phyloP scores from a whole-genome alignment of 2,329 filamentous ascomycete genomes.

The Calonectria crousiana region DNA sequence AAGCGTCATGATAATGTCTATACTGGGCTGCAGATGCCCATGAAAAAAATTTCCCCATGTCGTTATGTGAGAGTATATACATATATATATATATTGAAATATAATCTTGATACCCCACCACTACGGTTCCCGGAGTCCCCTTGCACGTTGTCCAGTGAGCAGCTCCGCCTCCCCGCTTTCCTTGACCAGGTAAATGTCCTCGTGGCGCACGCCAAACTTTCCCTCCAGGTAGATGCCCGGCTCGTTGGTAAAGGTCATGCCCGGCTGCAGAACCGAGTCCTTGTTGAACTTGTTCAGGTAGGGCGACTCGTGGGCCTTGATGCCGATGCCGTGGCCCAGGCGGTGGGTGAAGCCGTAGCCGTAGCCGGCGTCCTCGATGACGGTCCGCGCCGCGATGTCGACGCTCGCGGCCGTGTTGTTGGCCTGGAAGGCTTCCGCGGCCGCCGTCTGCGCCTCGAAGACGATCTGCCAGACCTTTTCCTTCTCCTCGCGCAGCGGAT shows the following conservation, averaged over 20 bases:
- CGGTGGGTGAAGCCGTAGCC: conserved; percentile 71
- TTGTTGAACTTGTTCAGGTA: conserved; percentile 74
- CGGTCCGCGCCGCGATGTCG: conserved; percentile 69
- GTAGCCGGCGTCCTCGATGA: conserved; percentile 71
- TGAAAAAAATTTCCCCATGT: background rate
- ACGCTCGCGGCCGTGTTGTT: conserved; percentile 69
- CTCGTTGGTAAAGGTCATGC: conserved; percentile 75
- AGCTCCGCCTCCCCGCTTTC: conserved; percentile 66
- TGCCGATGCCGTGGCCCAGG: conserved; percentile 73
- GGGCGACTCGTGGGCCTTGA: conserved; percentile 75
- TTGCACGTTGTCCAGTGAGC: conserved; percentile 65
- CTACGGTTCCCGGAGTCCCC: conserved; percentile 65
- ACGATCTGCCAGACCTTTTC: conserved; percentile 70
- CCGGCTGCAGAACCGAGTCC: conserved; percentile 58
- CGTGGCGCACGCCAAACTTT: conserved; percentile 72
- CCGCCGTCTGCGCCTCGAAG: conserved; percentile 70
- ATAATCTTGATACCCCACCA: conserved; percentile 38
- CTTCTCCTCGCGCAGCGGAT: conserved; percentile 59
- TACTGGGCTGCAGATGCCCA: background rate
- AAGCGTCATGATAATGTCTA: background rate
- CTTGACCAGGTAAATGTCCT: conserved; percentile 71
- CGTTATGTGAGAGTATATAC: background rate
- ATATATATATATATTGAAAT: conserved; percentile 10
- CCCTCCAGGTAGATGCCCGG: conserved; percentile 72
- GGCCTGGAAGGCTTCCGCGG: conserved; percentile 61